Base-by-base conservation (phyloP, 1,139 yeast species). In the Kodamaea plutei region DNA sequence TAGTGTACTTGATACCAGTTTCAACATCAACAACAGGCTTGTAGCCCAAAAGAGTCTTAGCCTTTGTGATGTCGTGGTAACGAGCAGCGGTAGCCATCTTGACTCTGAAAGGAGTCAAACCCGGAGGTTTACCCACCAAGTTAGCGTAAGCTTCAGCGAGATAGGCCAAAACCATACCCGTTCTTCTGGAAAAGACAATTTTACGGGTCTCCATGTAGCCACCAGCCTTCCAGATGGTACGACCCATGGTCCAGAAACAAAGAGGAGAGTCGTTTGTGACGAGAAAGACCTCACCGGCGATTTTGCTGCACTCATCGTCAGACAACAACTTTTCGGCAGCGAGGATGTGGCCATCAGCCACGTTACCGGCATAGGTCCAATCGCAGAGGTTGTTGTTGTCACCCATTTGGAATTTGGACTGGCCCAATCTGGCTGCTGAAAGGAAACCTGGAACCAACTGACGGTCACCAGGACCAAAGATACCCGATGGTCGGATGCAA, bases 331-430 rank as follows among this genome's bases (percentile, higher is more conserved):
- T 79, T 46, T 82, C 66, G 2, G 96, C 94, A 2, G 97, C 98
- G 33, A 91, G 65, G 7, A 91, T 88, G 57, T 93, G 99, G 5
- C 96, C 82, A 59, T 88, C 95, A 0, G 98, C 98, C 14, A 93
- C 97, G 56, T 93, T 93, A n/a, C 96, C 97, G n/a, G 84, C 98
- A 50, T 88, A 93, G 0, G 97, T 88, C 83, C 95, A 88, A 54
- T 93, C 99, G 50, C 91, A 93, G 37, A 93, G 61, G 52, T 91
- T 91, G 55, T 84, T 78, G 58, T 93, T 93, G 55, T 85, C 91
- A 42, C 99, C 98, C 30, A 93, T 69, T 58, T 93, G 98, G 57
- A 85, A 87, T 56, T 83, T 84, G 20, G 91, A 83, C 56, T 91
- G 97, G 10, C 95, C 95, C 36, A 78, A 64, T 41, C 73, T 72